Evolutionary conservation across 371 early-diverging fungal genomes (phyloP).

Genomic region (Chytridium lagenaria): DNA sequence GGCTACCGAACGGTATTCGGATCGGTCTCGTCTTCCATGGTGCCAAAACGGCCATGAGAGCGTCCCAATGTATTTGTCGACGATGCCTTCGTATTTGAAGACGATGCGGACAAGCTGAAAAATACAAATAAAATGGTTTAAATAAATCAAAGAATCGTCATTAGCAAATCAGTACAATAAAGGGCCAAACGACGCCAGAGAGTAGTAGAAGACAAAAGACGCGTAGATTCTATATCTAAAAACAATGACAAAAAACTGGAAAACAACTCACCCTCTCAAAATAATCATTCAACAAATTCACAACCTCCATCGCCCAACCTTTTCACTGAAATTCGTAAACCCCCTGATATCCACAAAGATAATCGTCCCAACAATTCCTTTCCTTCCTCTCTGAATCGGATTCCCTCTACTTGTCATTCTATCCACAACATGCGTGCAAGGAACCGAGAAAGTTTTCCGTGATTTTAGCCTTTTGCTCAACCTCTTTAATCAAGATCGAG

Average conservation of each 20-base stretch:
- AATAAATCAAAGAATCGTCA: too few species aligned
- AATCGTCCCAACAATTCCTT: slow-evolving; percentile 54
- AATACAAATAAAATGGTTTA: too few species aligned
- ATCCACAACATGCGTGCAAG: slow-evolving; percentile 60
- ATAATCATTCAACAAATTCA: slow-evolving; percentile 60
- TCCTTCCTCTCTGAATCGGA: slow-evolving; percentile 49
- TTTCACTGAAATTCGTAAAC: slow-evolving; percentile 58
- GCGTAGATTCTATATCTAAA: too few species aligned
- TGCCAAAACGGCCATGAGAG: slow-evolving; percentile 62
- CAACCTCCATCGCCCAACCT: slow-evolving; percentile 49
- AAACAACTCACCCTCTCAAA: slow-evolving; percentile 59
- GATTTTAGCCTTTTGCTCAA: slow-evolving; percentile 53
- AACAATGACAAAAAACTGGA: too few species aligned
- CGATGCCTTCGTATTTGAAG: slow-evolving; percentile 61
- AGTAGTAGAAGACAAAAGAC: too few species aligned
- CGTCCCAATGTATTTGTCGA: slow-evolving; percentile 69
- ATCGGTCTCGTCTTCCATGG: slow-evolving; percentile 51
- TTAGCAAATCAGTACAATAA: too few species aligned
- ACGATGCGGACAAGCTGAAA: slow-evolving; percentile 56
- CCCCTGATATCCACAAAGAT: slow-evolving; percentile 65
- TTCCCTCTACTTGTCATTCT: slow-evolving; percentile 49
- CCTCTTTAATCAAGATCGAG: slow-evolving; percentile 52
- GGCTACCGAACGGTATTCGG: slow-evolving; percentile 54
- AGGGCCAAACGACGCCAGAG: too few species aligned
- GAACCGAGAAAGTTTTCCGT: slow-evolving; percentile 60